Evolutionary conservation across 495 filamentous ascomycete genomes (phyloP), one percentile per base, ranked within the genome.

Genomic region (Penicillium pancosmium): DNA sequence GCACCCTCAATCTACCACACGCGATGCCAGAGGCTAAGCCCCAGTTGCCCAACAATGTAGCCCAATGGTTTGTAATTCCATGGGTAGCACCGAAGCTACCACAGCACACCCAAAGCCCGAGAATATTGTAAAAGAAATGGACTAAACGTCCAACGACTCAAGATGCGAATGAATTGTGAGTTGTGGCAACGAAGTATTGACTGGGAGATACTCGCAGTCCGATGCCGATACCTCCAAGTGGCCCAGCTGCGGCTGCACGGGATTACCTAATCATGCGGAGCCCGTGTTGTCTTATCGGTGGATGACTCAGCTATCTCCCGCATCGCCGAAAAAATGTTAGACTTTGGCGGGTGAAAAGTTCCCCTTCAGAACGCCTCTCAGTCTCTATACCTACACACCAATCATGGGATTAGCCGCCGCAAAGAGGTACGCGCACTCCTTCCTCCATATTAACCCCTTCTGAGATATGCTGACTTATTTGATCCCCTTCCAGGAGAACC

Each of bases 331-430:
- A 44, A 44, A 44, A 16, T 7, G 41, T 16, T 16, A 44, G 16
- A 44, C 41, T 44, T 44, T 44, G 15, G n/a, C 16, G 41, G 41
- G 41, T n/a, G 41, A 48, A 50, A 35, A 34, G 21, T 18, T 51
- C 15, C 49, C 38, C 41, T 16, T 35, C 19, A 18, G 9, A 52
- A 41, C 23, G 34, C n/a, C 15, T 38, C 40, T 49, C 38, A n/a
- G 4, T 38, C 36, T 38, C 11, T 43, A 33, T 35, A 46, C 50
- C 31, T 27, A n/a, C 34, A 56, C 11, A 8, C 19, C 25, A 43
- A 43, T 57, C 62, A 93, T 93, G 90, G 90, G 90, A 71, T 84
- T 93, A 63, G 82, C 89, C 64, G 89, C 72, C 38, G 85, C 87
- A 52, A 82, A 82, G 64, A 91, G 88, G 90, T 93, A 82, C 54